phyloP scores from a whole-genome alignment of 208 protist species.

The Vickermania ingenoplastis region DNA sequence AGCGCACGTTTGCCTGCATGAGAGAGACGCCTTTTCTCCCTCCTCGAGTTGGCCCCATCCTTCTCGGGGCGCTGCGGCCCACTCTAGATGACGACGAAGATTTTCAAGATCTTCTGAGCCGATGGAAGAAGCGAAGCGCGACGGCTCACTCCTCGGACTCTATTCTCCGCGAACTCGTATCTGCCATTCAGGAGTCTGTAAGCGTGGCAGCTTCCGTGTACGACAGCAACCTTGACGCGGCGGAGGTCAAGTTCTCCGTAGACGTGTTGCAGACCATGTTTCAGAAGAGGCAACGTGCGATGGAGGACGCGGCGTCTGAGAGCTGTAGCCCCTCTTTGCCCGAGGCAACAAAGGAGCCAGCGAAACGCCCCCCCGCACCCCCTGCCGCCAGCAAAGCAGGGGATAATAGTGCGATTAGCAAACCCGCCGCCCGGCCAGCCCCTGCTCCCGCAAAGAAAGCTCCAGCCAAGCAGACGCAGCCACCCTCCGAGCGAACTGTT shows the following conservation, averaged over 20 bases:
- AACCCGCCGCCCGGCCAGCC: too few relatives aligned
- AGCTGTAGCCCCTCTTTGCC: too few relatives aligned
- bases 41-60: slow-evolving; percentile 20
- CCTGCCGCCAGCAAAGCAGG: too few relatives aligned
- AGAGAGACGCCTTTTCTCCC: slow-evolving; percentile 24
- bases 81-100: slow-evolving; percentile 25
- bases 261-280: too few relatives aligned
- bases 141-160: slow-evolving; percentile 6
- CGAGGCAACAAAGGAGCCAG: too few relatives aligned
- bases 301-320: too few relatives aligned
- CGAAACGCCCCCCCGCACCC: too few relatives aligned
- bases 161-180: slow-evolving; percentile 4
- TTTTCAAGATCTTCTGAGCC: slow-evolving; percentile 18
- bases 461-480: too few relatives aligned
- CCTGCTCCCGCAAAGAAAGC: too few relatives aligned
- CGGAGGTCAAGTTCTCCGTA: neutral
- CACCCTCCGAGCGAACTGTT: too few relatives aligned
- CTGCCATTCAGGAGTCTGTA: neutral
- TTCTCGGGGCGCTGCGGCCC: slow-evolving; percentile 22
- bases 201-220: slow-evolving; percentile 4
- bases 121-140: slow-evolving; percentile 1
- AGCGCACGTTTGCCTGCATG: slow-evolving; percentile 12
- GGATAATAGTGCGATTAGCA: too few relatives aligned
- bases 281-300: too few relatives aligned
- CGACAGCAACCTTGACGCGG: neutral